These are phyloP conservation scores for Apiosordaria backusii DNA, from an alignment of 495 filamentous ascomycete species.

Conservation along the genomic window DNA sequence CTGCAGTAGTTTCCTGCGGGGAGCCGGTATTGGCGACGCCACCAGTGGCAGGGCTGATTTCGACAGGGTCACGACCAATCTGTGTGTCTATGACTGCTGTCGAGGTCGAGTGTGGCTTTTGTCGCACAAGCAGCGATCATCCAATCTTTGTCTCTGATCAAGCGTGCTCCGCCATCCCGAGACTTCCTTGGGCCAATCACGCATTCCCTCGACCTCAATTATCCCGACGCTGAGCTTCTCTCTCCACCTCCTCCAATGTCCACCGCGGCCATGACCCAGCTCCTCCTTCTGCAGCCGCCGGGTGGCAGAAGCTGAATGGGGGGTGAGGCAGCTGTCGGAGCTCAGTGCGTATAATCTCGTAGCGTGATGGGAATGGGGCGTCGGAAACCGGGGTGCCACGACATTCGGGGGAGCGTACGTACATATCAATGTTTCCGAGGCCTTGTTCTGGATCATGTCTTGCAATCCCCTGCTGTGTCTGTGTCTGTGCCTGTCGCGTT, in stretches of 20 bases:
- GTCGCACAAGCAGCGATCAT: not conserved
- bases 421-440: not conserved
- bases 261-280: too few relatives aligned
- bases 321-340: not conserved
- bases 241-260: not conserved
- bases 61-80: not conserved
- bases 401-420: not conserved
- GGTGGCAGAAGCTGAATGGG: too few relatives aligned
- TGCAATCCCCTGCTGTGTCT: not conserved
- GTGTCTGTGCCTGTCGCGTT: not conserved
- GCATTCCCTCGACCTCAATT: not conserved
- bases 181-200: not conserved
- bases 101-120: not conserved
- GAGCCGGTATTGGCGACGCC: not conserved
- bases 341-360: not conserved
- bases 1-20: not conserved
- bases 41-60: not conserved
- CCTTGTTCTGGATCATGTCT: not conserved
- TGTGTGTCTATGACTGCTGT: not conserved
- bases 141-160: not conserved
- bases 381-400: conserved; percentile 9
- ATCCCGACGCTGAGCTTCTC: not conserved
- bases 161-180: not conserved
- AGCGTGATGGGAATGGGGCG: not conserved
- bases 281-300: not conserved